phyloP scores from a whole-genome alignment of 176 grass and related monocot genomes.

The Luzula sylvatica region DNA sequence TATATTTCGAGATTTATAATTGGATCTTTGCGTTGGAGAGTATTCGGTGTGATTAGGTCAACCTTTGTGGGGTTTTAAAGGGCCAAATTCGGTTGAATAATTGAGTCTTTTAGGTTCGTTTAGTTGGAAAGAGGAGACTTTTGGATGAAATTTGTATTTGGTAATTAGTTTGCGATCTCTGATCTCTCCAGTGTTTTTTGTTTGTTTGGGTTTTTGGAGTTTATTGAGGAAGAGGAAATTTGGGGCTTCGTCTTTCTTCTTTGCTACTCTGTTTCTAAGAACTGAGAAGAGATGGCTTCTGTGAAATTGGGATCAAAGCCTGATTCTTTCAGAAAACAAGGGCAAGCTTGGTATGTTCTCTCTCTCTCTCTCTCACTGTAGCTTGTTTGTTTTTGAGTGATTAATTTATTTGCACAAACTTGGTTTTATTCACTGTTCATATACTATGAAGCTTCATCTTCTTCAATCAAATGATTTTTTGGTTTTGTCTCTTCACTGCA shows the following conservation, averaged over 20 bases:
- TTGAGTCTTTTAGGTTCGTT: slow-evolving; percentile 21
- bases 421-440: slow-evolving; percentile 4
- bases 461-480: background rate
- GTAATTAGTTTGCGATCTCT: slow-evolving; percentile 9
- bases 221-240: background rate
- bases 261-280: background rate
- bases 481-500: slow-evolving; percentile 12
- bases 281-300: slow-evolving; percentile 32
- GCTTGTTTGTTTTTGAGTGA: slow-evolving; percentile 1
- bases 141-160: background rate
- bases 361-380: background rate
- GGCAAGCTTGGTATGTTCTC: slow-evolving; percentile 58
- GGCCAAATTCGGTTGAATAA: slow-evolving; percentile 10
- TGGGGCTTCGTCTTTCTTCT: background rate
- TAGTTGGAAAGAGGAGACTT: slow-evolving; percentile 24
- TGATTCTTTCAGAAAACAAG: slow-evolving; percentile 66
- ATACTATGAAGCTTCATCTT: background rate
- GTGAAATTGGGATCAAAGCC: slow-evolving; percentile 79
- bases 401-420: background rate
- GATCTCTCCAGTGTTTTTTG: background rate
- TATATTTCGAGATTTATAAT: slow-evolving; percentile 21
- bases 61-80: slow-evolving; percentile 22
- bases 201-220: background rate
- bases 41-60: slow-evolving; percentile 27
- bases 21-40: slow-evolving; percentile 38